Base-by-base conservation (phyloP, 2,329 filamentous ascomycete species). In the Phialophora expanda region DNA sequence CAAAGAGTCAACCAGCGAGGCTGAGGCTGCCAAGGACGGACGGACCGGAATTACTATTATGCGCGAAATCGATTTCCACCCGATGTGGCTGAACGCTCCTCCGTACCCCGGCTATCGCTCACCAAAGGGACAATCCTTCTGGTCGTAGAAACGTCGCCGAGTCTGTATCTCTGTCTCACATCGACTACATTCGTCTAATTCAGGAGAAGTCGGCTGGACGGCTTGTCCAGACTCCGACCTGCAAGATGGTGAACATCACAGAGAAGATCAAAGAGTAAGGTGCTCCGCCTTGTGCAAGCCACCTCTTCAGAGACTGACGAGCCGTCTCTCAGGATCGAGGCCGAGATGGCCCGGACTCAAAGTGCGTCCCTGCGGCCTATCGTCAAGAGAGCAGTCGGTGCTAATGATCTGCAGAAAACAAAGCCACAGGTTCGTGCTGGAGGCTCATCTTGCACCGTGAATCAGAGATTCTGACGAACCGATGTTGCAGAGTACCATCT, bases 191-290 rank as follows among this genome's bases (percentile, higher is more conserved):
- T 9, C 34, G 22, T 41, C 46, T 61, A 17, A 11, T 22, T 9
- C 34, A 20, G 12, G 26, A 17, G 8, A 38, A 8, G 48, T 32
- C n/a, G 30, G 30, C 30, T 28, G 14, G 28, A 53, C 32, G 28
- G 14, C 38, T n/a, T n/a, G 38, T 44, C 38, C 38, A 44, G 51
- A 30, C 20, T 26, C 50, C 61, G 71, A 22, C 30, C 32, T 75
- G 56, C 78, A 81, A 76, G 75, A 99, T 99, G 95, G 95, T 98
- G 80, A 98, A 98, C 84, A 99, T 99, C 73, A 98, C 95, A 72
- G 96, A 99, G 63, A 98, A 97, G 86, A 99, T 99, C 84, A 99
- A 99, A 86, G 95, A 98, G 94, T 97, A 81, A 76, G 89, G 26
- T 41, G 8, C 32, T 22, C 17, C 34, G n/a, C 44, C 46, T 53